Evolutionary conservation across 495 filamentous ascomycete genomes (phyloP), one percentile per base, ranked within the genome.

Genomic region (Paragyromitra xinjiangensis): DNA sequence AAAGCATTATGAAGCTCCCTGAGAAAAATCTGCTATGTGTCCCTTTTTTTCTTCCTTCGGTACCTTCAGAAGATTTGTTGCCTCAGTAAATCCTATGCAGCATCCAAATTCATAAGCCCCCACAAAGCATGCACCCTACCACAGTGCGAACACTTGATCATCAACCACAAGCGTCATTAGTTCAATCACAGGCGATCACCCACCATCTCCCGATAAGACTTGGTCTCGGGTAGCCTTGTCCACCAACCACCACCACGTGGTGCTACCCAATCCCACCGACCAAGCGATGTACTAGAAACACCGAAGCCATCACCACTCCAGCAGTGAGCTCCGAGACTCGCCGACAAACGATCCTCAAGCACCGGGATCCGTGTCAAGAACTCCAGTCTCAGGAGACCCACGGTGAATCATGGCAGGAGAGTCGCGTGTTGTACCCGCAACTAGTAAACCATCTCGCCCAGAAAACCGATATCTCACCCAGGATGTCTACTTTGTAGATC

Each of bases 161-260:
- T 39, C 69, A 42, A 22, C n/a, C 29, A 34, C 50, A 67, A 69
- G 44, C 44, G 66, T 55, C 66, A 40, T 53, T 55, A 74, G 53
- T 61, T 75, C 55, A 72, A 63, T 73, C 70, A 75, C 59, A 72
- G 64, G n/a, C 68, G 39, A 72, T 75, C 73, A 71, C 73, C 73
- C 72, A 55, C 37, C 37, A 55, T 16, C 51, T 61, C 40, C 16
- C 70, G 66, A 69, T 69, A 69, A 69, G 66, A 29, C 19, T 53
- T 45, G 39, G 29, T 63, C 40, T 62, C 55, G 68, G 67, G 29
- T 71, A 56, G 26, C 48, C 39, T 63, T 63, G 59, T 42, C 50
- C 48, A 65, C 51, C 48, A 62, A 71, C 39, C 53, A 65, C 39
- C 53, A 65, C 48, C 73, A 73, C 58, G 67, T 76, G 58, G 67